Evolutionary conservation across 148 eudicot genomes (phyloP).

Genomic region (Dianthus caryophyllus): DNA sequence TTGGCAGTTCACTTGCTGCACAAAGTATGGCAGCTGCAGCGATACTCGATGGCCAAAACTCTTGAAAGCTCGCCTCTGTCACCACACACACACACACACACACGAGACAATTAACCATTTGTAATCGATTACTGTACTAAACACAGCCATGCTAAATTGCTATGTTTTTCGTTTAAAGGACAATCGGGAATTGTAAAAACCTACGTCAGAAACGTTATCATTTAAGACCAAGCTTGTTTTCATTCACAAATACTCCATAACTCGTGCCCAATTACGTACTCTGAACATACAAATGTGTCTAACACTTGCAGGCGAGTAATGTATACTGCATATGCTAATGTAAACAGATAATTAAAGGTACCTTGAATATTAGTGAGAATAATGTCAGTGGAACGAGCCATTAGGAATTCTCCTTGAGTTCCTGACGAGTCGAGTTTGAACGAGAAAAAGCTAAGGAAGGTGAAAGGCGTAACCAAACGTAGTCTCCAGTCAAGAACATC

Average conservation of each 20-base stretch:
- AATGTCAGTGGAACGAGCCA: conserved; percentile 59
- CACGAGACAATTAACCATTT: conserved; percentile 17
- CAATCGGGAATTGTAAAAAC: too few species aligned
- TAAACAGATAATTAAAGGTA: conserved; percentile 25
- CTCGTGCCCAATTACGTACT: too few species aligned
- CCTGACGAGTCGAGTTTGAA: conserved; percentile 65
- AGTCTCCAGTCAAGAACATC: conserved; percentile 78
- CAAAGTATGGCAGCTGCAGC: conserved; percentile 78
- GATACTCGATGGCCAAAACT: conserved; percentile 85
- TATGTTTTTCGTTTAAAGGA: too few species aligned
- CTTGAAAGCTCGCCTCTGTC: conserved; percentile 67
- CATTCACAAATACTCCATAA: too few species aligned
- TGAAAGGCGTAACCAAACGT: conserved; percentile 67
- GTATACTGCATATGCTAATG: neutral
- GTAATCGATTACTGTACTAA: neutral
- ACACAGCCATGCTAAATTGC: too few species aligned
- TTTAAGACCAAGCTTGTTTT: too few species aligned
- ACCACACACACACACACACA: conserved; percentile 17
- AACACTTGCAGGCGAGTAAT: neutral
- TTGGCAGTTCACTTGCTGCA: conserved; percentile 76
- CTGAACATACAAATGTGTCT: too few species aligned
- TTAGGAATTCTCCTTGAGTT: conserved; percentile 39
- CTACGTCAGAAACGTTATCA: too few species aligned
- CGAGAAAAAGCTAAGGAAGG: conserved; percentile 62
- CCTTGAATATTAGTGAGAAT: conserved; percentile 68